A percentile compares a stretch with the other conserved stretches of the same genome.
Conservation (phyloP, 2,329 filamentous ascomycete species). For the Microascus cirrosus region DNA sequence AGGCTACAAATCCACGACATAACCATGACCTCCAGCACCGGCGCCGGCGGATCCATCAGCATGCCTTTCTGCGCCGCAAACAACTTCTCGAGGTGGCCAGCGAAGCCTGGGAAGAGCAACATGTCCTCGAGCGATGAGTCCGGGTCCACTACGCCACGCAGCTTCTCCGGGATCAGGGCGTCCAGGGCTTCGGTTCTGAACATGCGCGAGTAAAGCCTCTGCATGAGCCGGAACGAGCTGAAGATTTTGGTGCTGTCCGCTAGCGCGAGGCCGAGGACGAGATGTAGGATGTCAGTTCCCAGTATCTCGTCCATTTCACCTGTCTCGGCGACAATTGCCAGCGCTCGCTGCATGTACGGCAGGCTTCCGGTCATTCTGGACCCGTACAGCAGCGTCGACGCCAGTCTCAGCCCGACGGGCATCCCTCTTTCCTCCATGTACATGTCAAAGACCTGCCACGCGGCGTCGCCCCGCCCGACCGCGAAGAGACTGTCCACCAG, state of each 20-base stretch:
- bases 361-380: constrained; percentile 49
- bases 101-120: constrained; percentile 5
- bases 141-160: constrained; percentile 6
- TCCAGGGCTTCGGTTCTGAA: constrained; percentile 35
- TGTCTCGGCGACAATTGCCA: constrained; percentile 3
- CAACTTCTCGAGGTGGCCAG: background rate
- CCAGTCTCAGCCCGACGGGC: constrained; percentile 54
- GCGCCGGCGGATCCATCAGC: constrained; percentile 16
- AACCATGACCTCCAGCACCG: constrained; percentile 35
- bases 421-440: constrained; percentile 45
- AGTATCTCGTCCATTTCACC: constrained; percentile 13
- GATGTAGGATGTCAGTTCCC: constrained; percentile 31
- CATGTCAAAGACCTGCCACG: constrained; percentile 53
- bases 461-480: constrained; percentile 49
- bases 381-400: constrained; percentile 58
- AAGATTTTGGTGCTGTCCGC: constrained; percentile 21
- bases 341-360: constrained; percentile 27
- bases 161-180: constrained; percentile 16
- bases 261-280: constrained; percentile 32
- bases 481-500: constrained; percentile 62
- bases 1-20: constrained; percentile 31
- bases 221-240: constrained; percentile 33
- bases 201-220: constrained; percentile 34
- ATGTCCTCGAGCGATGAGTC: constrained; percentile 7
- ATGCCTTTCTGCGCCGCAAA: background rate